These are phyloP conservation scores for Pezicula rhizophila DNA, from an alignment of 2,329 filamentous ascomycete genomes.

Conservation along the genomic window DNA sequence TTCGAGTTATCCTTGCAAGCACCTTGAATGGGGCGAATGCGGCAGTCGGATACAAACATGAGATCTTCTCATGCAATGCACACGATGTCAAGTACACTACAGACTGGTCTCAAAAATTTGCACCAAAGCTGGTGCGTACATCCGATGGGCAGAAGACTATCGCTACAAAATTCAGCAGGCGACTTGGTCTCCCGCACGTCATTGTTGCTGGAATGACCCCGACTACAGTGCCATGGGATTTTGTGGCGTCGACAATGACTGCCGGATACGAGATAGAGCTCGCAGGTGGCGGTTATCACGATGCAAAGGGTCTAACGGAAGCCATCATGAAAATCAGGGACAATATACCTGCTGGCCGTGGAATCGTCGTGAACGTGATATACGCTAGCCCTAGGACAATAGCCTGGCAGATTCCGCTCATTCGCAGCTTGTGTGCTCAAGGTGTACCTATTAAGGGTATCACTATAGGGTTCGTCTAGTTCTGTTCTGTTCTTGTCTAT, in stretches of 20 bases:
- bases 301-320: too few relatives aligned
- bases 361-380: conserved; percentile 85
- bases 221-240: conserved; percentile 82
- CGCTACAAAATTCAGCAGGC: conserved; percentile 92
- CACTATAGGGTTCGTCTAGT: too few relatives aligned
- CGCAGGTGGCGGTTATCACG: conserved; percentile 84
- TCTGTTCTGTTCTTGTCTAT: too few relatives aligned
- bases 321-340: conserved; percentile 79
- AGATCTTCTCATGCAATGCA: too few relatives aligned
- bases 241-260: conserved; percentile 87
- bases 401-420: conserved; percentile 85
- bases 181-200: conserved; percentile 80
- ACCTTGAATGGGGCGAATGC: too few relatives aligned
- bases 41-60: too few relatives aligned
- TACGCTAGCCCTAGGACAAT: conserved; percentile 87
- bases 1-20: conserved; percentile 91
- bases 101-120: too few relatives aligned
- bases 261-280: conserved; percentile 92
- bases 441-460: conserved; percentile 88
- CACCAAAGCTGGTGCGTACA: too few relatives aligned
- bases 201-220: conserved; percentile 95
- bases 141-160: too few relatives aligned
- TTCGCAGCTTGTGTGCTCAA: conserved; percentile 74
- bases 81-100: too few relatives aligned
- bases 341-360: conserved; percentile 76